Base-by-base conservation (phyloP, 2,329 filamentous ascomycete genomes). In the Lachnellula occidentalis region DNA sequence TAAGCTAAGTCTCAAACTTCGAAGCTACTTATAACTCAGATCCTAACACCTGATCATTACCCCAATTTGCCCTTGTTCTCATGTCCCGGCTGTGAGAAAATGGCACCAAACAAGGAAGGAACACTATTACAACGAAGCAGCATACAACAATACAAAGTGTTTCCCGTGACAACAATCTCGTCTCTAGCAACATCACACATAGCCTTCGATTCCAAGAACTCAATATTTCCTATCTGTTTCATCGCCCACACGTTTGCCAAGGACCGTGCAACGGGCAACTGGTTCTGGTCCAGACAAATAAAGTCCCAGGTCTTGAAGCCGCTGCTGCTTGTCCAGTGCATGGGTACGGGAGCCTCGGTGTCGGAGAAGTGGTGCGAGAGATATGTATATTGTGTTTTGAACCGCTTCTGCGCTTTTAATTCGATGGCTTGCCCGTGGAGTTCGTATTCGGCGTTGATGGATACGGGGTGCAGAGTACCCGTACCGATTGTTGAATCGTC, bases 231-330 rank as follows among this genome's bases (percentile, higher is more conserved):
- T 8, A 59, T 17, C 19, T 59, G 56, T 45, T 50, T 56, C 41
- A 53, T 1, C 2, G 52, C 54, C 59, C 59, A 61, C 2, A 55
- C 19, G 39, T 56, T 56, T 1, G 49, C 53, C 14, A 53, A 21
- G 45, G 58, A 59, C 39, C 48, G 53, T 5, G 59, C 59, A 6
- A 61, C 54, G 1, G 59, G 55, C 34, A 41, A 6, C 53, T 58
- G 54, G 2, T 56, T 15, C 31, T 17, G 27, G 45, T 59, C 57
- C 1, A 61, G 39, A 24, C 59, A 61, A 1, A 61, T 41, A 49
- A 59, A 61, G 14, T 59, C 57, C 57, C 59, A 61, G 3, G 53
- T 59, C 50, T 54, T 59, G 48, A 61, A 45, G 17, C 39, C 36
- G 19, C 53, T 50, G 12, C n/a, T 21, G 27, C 48, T 37, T 3